Evolutionary conservation across 2,329 filamentous ascomycete genomes (phyloP), one percentile per base, ranked within the genome.

Genomic region (Mariannaea sp.): DNA sequence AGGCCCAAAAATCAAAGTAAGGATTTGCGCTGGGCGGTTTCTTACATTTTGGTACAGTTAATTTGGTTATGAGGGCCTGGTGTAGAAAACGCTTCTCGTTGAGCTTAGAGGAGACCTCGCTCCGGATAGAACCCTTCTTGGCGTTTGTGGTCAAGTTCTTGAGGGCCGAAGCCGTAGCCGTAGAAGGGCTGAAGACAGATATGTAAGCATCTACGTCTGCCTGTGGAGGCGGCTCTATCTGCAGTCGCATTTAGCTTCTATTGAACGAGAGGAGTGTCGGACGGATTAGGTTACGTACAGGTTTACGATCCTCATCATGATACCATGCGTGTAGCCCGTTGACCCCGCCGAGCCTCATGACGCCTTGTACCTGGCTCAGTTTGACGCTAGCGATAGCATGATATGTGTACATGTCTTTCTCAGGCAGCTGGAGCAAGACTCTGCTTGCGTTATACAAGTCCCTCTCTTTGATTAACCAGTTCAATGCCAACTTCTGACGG

Each of bases 191-290:
- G 75, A 90, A 91, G 65, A 92, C 77, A 41, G 80, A 75, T 30
- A 83, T 80, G 74, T 92, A 91, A 14, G 87, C 82, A 36, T 80
- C 77, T 51, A 87, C 80, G 63, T 91, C 88, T 48, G 77, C 61
- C 38, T 71, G 71, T 1, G 80, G 74, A 6, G 84, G 85, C 6
- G 80, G 73, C 1, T 73, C 70, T 65, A 71, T 72, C 68, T 76
- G 59, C 16, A 45, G 29, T 9, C n/a, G 8, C 20, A 22, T 56
- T 65, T 48, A 61, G 55, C 45, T 22, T 40, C 27, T 50, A 12
- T 7, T 24, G 36, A 30, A 26, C 40, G 36, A 20, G 12, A 26
- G 33, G 14, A 38, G 46, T 16, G 40, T 43, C 27, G 46, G n/a
- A 9, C n/a, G 8, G 16, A 14, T 14, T 14, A 36, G 32, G 42